phyloP scores from a whole-genome alignment of 306 rosid species.

The Cicer yamashitae region DNA sequence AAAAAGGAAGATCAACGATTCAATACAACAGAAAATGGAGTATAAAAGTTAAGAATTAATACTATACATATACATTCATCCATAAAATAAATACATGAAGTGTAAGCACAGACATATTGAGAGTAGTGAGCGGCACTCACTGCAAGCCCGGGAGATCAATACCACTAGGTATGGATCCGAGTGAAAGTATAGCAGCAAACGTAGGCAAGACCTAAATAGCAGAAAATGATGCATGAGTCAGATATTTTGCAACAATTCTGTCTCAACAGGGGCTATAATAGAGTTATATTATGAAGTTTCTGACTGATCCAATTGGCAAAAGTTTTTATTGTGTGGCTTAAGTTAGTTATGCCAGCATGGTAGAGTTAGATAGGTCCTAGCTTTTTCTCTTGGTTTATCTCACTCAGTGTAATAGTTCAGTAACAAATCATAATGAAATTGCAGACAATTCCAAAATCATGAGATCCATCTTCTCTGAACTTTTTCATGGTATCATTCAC shows the following conservation, averaged over 20 bases:
- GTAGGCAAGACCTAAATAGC: constrained; percentile 81
- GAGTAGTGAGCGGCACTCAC: constrained; percentile 64
- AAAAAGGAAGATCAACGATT: constrained; percentile 16
- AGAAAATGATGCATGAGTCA: constrained; percentile 32
- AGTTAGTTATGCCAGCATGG: no score
- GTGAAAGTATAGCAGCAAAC: constrained; percentile 68
- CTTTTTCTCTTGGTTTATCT: no score
- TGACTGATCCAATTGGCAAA: no score
- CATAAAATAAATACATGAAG: constrained; percentile 23
- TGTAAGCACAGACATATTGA: constrained; percentile 14
- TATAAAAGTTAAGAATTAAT: background rate
- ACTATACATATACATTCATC: background rate
- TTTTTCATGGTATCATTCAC: no score
- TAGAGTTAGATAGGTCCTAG: no score
- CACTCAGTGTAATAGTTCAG: no score
- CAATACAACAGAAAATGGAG: constrained; percentile 24
- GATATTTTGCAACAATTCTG: background rate
- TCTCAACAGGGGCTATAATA: constrained; percentile 17
- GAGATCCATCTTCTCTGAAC: no score
- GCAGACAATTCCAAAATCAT: no score
- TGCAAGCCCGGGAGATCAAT: constrained; percentile 68
- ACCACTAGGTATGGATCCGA: constrained; percentile 41
- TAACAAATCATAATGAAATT: no score
- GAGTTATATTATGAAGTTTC: no score
- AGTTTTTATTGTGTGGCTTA: no score